Evolutionary conservation across 2,329 filamentous ascomycete genomes (phyloP).

Genomic region (Coleophoma crateriformis): DNA sequence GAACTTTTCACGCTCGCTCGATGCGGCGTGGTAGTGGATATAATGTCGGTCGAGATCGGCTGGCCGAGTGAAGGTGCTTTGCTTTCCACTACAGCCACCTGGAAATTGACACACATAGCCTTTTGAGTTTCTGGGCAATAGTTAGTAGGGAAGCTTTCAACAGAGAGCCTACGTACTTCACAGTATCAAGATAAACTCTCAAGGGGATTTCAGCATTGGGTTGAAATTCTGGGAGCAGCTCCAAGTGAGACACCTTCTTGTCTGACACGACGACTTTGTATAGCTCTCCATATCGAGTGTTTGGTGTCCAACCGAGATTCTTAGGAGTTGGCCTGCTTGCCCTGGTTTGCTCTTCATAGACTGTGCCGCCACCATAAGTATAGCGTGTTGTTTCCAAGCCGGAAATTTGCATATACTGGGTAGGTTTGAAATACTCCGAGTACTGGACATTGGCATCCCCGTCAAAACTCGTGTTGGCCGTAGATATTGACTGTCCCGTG

Average conservation of each 20-base stretch:
- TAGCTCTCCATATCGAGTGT: slow-evolving; percentile 5
- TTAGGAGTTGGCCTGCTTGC: slow-evolving; percentile 6
- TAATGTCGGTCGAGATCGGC: slow-evolving; percentile 32
- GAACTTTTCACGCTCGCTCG: slow-evolving; percentile 13
- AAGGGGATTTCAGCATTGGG: slow-evolving; percentile 5
- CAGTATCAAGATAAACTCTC: slow-evolving; percentile 12
- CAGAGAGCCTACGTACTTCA: slow-evolving; percentile 4
- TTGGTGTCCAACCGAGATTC: slow-evolving; percentile 10
- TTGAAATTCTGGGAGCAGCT: slow-evolving; percentile 5
- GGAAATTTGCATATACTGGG: neutral
- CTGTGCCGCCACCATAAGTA: neutral
- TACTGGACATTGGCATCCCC: too few relatives aligned
- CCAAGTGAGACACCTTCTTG: slow-evolving; percentile 12
- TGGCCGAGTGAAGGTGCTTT: slow-evolving; percentile 19
- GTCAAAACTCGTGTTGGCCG: neutral
- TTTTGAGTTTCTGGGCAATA: slow-evolving; percentile 5
- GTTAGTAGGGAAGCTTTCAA: neutral
- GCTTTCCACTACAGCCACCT: slow-evolving; percentile 10
- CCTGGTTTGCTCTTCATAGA: neutral
- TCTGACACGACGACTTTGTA: slow-evolving; percentile 16
- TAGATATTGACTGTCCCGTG: neutral
- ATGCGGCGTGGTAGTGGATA: slow-evolving; percentile 22
- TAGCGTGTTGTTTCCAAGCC: neutral
- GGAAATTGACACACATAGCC: slow-evolving; percentile 16
- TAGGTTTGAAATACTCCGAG: neutral